Percentiles rank a stretch among this genome's conserved stretches.
phyloP scores from a whole-genome alignment of 2,329 filamentous ascomycete genomes.

The Cadophora malorum region DNA sequence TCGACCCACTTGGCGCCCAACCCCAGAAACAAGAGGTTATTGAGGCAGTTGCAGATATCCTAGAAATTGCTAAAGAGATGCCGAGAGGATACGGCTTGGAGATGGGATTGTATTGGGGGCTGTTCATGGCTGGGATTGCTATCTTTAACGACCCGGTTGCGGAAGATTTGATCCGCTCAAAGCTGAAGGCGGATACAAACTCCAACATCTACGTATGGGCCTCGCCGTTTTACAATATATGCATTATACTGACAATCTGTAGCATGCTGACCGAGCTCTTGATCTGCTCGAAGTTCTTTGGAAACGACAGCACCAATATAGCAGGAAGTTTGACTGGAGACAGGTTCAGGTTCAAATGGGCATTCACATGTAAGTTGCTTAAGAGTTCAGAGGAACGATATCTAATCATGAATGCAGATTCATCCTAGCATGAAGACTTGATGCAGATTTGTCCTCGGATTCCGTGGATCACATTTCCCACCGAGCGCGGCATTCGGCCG shows the following conservation, averaged over 20 bases:
- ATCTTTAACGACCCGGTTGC: slow-evolving; percentile 40
- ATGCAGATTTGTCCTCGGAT: background rate
- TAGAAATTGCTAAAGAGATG: slow-evolving; percentile 42
- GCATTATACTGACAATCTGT: slow-evolving; percentile 17
- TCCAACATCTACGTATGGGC: slow-evolving; percentile 42
- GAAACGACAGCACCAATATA: slow-evolving; percentile 43
- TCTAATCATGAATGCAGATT: slow-evolving; percentile 30
- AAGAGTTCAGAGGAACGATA: background rate
- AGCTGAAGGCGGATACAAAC: slow-evolving; percentile 40
- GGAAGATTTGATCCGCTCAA: slow-evolving; percentile 40
- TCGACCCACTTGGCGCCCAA: slow-evolving; percentile 38
- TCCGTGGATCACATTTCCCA: no score
- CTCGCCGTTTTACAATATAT: background rate
- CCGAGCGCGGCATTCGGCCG: background rate
- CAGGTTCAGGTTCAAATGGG: slow-evolving; percentile 43
- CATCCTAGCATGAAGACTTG: slow-evolving; percentile 34
- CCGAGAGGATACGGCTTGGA: slow-evolving; percentile 44
- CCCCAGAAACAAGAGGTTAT: slow-evolving; percentile 36
- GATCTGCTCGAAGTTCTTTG: slow-evolving; percentile 43
- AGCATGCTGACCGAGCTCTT: slow-evolving; percentile 43
- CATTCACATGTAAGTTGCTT: slow-evolving; percentile 39
- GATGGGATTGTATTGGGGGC: slow-evolving; percentile 44
- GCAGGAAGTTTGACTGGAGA: slow-evolving; percentile 43
- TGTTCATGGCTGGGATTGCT: slow-evolving; percentile 43
- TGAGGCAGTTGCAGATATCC: slow-evolving; percentile 38